A percentile compares a stretch with the other conserved stretches of the same genome.
These are phyloP conservation scores for Vigna hirtella DNA, from an alignment of 306 rosid species.

Conservation along the genomic window DNA sequence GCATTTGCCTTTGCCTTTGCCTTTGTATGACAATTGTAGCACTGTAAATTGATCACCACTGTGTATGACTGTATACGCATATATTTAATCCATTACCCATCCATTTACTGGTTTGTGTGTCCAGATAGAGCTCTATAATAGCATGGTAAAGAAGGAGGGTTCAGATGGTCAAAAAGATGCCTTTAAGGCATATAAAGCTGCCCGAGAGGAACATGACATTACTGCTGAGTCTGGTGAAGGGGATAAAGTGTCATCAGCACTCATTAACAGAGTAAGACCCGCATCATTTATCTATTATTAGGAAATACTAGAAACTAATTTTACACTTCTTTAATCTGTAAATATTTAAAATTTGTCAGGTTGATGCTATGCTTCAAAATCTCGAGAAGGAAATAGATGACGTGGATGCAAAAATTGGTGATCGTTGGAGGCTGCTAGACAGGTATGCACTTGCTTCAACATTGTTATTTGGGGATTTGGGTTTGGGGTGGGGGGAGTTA, in stretches of 20 bases:
- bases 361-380: conserved; percentile 92
- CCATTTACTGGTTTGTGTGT: conserved; percentile 39
- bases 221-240: conserved; percentile 55
- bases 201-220: conserved; percentile 71
- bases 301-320: conserved; percentile 12
- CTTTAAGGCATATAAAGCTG: conserved; percentile 85
- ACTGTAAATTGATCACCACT: conserved; percentile 4
- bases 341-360: conserved; percentile 60
- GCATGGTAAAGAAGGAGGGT: conserved; percentile 84
- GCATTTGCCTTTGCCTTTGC: not conserved
- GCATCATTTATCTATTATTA: conserved; percentile 18
- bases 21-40: not conserved
- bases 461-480: not conserved
- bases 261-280: conserved; percentile 71
- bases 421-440: conserved; percentile 83
- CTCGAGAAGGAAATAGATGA: conserved; percentile 97
- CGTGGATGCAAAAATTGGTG: conserved; percentile 95
- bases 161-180: conserved; percentile 71
- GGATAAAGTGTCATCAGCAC: conserved; percentile 85
- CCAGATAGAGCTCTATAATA: conserved; percentile 92
- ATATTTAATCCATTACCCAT: conserved; percentile 28
- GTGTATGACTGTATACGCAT: not conserved
- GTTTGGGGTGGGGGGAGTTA: not conserved
- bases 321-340: conserved; percentile 23
- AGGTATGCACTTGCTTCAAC: conserved; percentile 60